These are phyloP conservation scores for Neospermospora avenae DNA, from an alignment of 2,329 filamentous ascomycete species.

Conservation along the genomic window DNA sequence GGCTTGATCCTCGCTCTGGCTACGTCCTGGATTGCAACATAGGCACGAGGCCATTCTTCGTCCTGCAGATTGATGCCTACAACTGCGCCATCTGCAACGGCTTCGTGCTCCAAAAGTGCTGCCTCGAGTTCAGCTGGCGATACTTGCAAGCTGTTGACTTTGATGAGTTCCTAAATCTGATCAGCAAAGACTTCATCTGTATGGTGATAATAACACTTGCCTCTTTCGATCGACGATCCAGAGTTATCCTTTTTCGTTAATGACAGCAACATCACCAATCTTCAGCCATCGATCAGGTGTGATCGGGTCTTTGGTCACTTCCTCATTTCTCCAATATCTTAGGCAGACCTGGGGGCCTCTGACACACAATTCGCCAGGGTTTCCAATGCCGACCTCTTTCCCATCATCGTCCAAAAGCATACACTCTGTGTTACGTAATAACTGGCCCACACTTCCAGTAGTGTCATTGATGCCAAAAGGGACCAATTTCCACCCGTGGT, in stretches of 20 bases:
- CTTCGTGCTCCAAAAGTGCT: conserved; percentile 41
- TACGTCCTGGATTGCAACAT: conserved; percentile 38
- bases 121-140: conserved; percentile 62
- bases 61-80: conserved; percentile 47
- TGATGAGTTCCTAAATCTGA: neutral
- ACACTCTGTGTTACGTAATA: conserved; percentile 49
- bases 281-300: conserved; percentile 72
- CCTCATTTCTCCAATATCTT: conserved; percentile 55
- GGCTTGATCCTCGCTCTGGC: conserved; percentile 34
- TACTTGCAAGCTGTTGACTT: conserved; percentile 63
- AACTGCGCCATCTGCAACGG: conserved; percentile 56
- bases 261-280: conserved; percentile 79
- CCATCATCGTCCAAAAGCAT: conserved; percentile 42
- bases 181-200: conserved; percentile 60
- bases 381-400: conserved; percentile 44
- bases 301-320: conserved; percentile 65
- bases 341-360: conserved; percentile 60
- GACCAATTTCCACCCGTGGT: conserved; percentile 42
- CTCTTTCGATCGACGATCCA: too few relatives aligned
- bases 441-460: conserved; percentile 49
- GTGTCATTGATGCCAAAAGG: conserved; percentile 37
- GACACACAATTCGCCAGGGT: conserved; percentile 68
- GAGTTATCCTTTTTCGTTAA: conserved; percentile 70
- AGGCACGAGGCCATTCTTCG: conserved; percentile 43
- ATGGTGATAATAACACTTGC: conserved; percentile 88